Base-by-base conservation (phyloP, 2,329 filamentous ascomycete genomes). In the Corynespora cassiicola region DNA sequence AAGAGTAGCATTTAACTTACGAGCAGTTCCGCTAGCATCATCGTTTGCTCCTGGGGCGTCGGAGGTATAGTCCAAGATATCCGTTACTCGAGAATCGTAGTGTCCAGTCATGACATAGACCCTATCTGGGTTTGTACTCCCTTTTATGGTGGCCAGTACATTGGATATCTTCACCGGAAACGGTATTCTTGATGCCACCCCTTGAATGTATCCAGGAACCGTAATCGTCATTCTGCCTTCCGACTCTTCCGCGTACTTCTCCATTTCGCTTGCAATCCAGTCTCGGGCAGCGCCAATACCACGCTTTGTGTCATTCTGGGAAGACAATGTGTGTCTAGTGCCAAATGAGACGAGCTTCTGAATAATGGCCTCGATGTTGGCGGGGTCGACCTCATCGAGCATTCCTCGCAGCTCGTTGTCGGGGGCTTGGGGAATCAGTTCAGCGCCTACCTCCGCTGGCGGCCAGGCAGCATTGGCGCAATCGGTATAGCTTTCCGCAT, bases 21-120 rank as follows among this genome's bases (percentile, higher is more conserved):
- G 64, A 2, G 78, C 75, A 9, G 80, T 76, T 2, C 78, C 78
- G 5, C 73, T 77, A 1, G 76, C 79, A 52, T 83, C 78, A 51
- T 82, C 79, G 42, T 82, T 78, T 0, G 79, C 79, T 2, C 80
- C 79, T 0, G 80, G 79, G 2, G 77, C 74, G 47, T 81, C 76
- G 21, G 66, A 66, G 10, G 70, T 70, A 46, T 75, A 80, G 56
- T 82, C 72, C 33, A 76, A 59, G 0, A 76, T 56, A 44, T 82
- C 71, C 1, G 75, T 73, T 2, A 74, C 70, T 9, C 79, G 69
- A 35, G 69, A 75, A 49, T 82, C 79, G 55, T 81, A 81, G 50
- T 82, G 77, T 0, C 78, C 79, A 2, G 75, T 77, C 18, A 79
- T 72, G 2, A 81, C 74, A 75, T 70, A 5, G 10, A 76, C 66